A percentile compares a stretch with the other conserved stretches of the same genome.
These are phyloP conservation scores for Laetiporus sulphureus DNA, from an alignment of 1,284 basidiomycete species.

Conservation along the genomic window DNA sequence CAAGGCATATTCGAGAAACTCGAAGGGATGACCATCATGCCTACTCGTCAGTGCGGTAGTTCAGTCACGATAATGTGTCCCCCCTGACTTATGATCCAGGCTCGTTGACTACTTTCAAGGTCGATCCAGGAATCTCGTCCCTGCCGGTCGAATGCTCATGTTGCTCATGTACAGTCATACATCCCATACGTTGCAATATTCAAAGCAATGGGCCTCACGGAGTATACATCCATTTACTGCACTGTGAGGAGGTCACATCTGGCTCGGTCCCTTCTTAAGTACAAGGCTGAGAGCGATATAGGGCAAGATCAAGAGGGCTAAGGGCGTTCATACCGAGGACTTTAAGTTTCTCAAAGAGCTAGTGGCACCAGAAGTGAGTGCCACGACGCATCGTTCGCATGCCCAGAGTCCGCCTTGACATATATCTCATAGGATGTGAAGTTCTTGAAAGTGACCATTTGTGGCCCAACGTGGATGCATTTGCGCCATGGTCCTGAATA, in stretches of 20 bases:
- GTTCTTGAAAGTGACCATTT: slow-evolving; percentile 68
- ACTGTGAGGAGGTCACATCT: no score
- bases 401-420: slow-evolving; percentile 10
- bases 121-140: slow-evolving; percentile 12
- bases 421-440: slow-evolving; percentile 42
- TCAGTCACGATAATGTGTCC: neutral
- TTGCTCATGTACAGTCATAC: slow-evolving; percentile 35
- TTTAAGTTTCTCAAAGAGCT: slow-evolving; percentile 52
- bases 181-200: slow-evolving; percentile 39
- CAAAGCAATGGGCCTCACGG: slow-evolving; percentile 35
- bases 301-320: slow-evolving; percentile 57
- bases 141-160: neutral
- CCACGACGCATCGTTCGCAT: neutral
- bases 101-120: slow-evolving; percentile 28
- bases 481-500: slow-evolving; percentile 54
- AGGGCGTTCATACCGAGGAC: slow-evolving; percentile 53
- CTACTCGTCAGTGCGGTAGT: slow-evolving; percentile 37
- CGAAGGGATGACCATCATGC: slow-evolving; percentile 51
- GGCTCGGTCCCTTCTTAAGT: slow-evolving; percentile 13
- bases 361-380: slow-evolving; percentile 42
- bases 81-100: no score
- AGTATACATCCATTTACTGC: slow-evolving; percentile 41
- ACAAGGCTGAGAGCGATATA: slow-evolving; percentile 16
- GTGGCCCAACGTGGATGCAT: slow-evolving; percentile 71
- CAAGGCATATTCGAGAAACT: slow-evolving; percentile 55